A percentile compares a stretch with the other conserved stretches of the same genome.
Conservation (phyloP, 2,329 filamentous ascomycete species). For the Trichoderma sp. region DNA sequence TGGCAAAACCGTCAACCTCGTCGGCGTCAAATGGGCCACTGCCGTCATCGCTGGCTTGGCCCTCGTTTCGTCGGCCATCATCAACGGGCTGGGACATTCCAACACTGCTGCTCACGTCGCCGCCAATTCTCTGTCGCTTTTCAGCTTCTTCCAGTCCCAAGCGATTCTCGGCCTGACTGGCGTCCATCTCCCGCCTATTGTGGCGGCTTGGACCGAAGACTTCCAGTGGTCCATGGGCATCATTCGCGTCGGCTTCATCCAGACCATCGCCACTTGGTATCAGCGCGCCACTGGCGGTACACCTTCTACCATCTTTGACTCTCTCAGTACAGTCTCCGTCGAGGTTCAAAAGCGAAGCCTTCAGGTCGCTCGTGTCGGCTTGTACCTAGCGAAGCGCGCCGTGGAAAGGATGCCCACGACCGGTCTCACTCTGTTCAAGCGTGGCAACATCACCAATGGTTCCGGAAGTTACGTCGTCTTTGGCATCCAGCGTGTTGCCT, state of each 20-base stretch:
- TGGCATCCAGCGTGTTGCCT: slow-evolving; percentile 88
- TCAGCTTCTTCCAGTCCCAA: slow-evolving; percentile 92
- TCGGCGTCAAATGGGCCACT: slow-evolving; percentile 86
- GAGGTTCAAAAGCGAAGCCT: slow-evolving; percentile 69
- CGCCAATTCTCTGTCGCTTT: slow-evolving; percentile 89
- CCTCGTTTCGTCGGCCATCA: slow-evolving; percentile 80
- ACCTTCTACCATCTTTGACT: slow-evolving; percentile 75
- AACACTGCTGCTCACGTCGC: slow-evolving; percentile 95
- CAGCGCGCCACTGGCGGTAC: slow-evolving; percentile 89
- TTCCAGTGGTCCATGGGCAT: slow-evolving; percentile 99
- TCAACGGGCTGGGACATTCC: slow-evolving; percentile 86
- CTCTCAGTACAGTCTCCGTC: slow-evolving; percentile 75
- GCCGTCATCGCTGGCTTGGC: slow-evolving; percentile 85
- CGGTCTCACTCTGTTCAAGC: slow-evolving; percentile 50
- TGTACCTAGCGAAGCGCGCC: slow-evolving; percentile 57
- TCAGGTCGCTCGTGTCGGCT: slow-evolving; percentile 41
- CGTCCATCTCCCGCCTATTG: slow-evolving; percentile 81
- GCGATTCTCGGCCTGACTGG: slow-evolving; percentile 86
- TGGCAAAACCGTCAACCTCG: slow-evolving; percentile 85
- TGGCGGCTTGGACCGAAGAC: slow-evolving; percentile 92
- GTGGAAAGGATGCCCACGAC: slow-evolving; percentile 53
- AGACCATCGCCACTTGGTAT: slow-evolving; percentile 91
- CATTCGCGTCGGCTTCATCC: slow-evolving; percentile 83
- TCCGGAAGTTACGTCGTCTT: slow-evolving; percentile 65
- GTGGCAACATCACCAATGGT: slow-evolving; percentile 54